A percentile compares a stretch with the other conserved stretches of the same genome.
These are phyloP conservation scores for Aspergillus affinis DNA, from an alignment of 495 filamentous ascomycete species.

Conservation along the genomic window DNA sequence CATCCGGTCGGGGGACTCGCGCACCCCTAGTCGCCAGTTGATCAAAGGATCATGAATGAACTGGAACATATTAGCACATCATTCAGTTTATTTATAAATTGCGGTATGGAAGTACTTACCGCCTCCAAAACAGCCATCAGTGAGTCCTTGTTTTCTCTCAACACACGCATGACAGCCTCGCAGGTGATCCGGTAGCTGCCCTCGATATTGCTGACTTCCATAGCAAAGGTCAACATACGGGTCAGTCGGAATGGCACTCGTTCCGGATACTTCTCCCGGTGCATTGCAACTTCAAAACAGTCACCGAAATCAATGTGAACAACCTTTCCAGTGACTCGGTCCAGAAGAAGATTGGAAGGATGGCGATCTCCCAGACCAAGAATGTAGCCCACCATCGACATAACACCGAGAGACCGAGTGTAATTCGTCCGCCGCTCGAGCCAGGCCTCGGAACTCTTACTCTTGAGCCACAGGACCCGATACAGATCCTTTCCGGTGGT, in stretches of 20 bases:
- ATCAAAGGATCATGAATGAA: conserved; percentile 98
- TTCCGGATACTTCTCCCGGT: conserved; percentile 98
- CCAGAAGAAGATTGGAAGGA: conserved; percentile 95
- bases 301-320: conserved; percentile 99
- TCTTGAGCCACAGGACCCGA: conserved; percentile 96
- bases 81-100: no score
- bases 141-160: conserved; percentile 95
- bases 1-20: conserved; percentile 75
- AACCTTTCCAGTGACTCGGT: conserved; percentile 91
- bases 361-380: conserved; percentile 95
- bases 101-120: conserved; percentile 53
- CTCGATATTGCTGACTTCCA: conserved; percentile 99
- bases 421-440: conserved; percentile 96
- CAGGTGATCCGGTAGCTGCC: conserved; percentile 96
- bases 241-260: conserved; percentile 96
- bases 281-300: conserved; percentile 99
- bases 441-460: conserved; percentile 96
- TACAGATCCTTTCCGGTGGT: conserved; percentile 98
- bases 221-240: conserved; percentile 97
- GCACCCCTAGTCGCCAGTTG: conserved; percentile 90
- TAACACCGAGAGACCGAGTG: conserved; percentile 93
- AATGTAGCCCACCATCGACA: conserved; percentile 99
- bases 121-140: conserved; percentile 98
- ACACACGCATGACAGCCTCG: conserved; percentile 96
- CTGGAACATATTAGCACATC: conserved; percentile 39